Evolutionary conservation across 2,329 filamentous ascomycete genomes (phyloP).

Genomic region (Helotiales sp.): DNA sequence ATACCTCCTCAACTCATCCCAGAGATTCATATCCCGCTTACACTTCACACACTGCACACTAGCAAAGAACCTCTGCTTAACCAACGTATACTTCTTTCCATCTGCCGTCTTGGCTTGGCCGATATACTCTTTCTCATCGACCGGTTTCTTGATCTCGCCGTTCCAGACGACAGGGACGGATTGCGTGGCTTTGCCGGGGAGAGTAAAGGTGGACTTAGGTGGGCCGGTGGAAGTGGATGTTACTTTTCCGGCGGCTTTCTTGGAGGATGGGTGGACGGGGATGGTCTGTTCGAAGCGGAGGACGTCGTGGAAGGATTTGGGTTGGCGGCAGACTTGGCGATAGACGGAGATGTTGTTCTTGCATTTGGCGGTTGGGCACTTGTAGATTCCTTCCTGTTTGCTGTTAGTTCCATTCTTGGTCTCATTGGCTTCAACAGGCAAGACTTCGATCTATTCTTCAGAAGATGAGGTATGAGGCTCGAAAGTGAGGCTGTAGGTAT

Average conservation of each 20-base stretch:
- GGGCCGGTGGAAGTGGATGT: background rate
- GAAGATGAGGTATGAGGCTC: background rate
- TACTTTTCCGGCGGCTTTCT: background rate
- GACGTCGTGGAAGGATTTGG: background rate
- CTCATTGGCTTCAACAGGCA: no score
- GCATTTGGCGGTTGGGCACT: background rate
- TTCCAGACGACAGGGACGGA: background rate
- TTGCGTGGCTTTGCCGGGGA: background rate
- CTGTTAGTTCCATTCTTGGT: no score
- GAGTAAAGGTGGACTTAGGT: background rate
- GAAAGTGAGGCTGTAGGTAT: background rate
- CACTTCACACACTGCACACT: background rate
- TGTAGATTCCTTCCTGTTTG: background rate
- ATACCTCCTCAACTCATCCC: background rate
- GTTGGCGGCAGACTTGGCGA: background rate
- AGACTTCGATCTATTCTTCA: background rate
- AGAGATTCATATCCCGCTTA: background rate
- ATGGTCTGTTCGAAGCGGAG: background rate
- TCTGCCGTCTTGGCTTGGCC: background rate
- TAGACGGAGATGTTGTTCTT: background rate
- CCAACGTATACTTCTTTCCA: background rate
- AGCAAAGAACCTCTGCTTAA: background rate
- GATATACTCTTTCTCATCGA: background rate
- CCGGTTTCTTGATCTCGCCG: background rate
- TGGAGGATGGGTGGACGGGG: background rate